These are phyloP conservation scores for Hygrophoropsis aurantiaca DNA, from an alignment of 768 basidiomycete species.

Conservation along the genomic window DNA sequence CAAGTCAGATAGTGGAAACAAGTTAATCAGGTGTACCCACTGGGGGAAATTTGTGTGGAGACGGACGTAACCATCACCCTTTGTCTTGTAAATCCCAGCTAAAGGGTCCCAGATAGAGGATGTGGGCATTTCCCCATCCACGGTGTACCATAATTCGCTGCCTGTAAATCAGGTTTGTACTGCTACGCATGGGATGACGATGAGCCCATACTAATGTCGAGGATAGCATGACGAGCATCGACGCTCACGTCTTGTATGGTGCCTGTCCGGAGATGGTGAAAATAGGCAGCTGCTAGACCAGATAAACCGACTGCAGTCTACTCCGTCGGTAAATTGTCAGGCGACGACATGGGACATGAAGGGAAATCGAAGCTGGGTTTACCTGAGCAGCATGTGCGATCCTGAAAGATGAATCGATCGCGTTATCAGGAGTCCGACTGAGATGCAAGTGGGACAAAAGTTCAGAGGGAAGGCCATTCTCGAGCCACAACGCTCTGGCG, in stretches of 20 bases:
- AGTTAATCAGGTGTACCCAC: slow-evolving; percentile 28
- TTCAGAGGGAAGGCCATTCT: slow-evolving; percentile 38
- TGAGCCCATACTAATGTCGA: slow-evolving; percentile 48
- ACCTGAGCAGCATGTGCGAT: slow-evolving; percentile 56
- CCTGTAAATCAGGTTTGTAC: slow-evolving; percentile 27
- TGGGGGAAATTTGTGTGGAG: slow-evolving; percentile 69
- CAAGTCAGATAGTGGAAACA: neutral
- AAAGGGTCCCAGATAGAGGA: slow-evolving; percentile 44
- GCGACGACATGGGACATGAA: too few relatives aligned
- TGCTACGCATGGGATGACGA: neutral
- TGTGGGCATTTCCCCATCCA: slow-evolving; percentile 37
- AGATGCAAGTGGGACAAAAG: slow-evolving; percentile 37
- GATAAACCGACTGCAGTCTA: slow-evolving; percentile 51
- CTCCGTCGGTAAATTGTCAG: neutral
- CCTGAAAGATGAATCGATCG: slow-evolving; percentile 54
- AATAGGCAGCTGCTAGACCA: slow-evolving; percentile 51
- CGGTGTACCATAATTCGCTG: slow-evolving; percentile 50
- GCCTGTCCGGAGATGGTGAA: slow-evolving; percentile 47
- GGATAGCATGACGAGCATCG: slow-evolving; percentile 53
- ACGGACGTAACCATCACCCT: slow-evolving; percentile 47
- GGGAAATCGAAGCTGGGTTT: slow-evolving; percentile 8
- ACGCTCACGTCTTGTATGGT: slow-evolving; percentile 48
- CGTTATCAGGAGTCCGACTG: slow-evolving; percentile 38
- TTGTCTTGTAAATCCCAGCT: slow-evolving; percentile 55
- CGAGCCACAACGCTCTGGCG: slow-evolving; percentile 38